phyloP scores from a whole-genome alignment of 129 eudicot genomes.

The Smallanthus sonchifolius region DNA sequence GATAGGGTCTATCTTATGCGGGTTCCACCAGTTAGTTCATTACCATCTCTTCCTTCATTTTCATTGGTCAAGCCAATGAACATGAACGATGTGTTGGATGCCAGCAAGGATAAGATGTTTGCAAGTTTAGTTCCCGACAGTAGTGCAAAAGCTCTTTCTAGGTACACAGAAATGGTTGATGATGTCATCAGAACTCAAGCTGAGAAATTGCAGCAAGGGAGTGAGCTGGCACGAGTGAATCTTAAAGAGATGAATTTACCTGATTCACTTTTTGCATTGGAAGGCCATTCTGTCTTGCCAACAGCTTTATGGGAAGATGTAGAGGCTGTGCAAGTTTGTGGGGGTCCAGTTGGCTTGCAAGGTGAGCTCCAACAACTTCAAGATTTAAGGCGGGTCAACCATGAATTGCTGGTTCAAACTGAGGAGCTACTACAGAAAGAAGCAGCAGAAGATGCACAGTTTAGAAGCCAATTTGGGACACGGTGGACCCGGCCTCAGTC shows the following conservation, averaged over 20 bases:
- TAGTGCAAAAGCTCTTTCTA: constrained; percentile 86
- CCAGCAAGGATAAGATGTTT: constrained; percentile 84
- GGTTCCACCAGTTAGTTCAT: constrained; percentile 82
- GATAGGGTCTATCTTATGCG: constrained; percentile 91
- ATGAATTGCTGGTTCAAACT: constrained; percentile 73
- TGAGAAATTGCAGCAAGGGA: constrained; percentile 88
- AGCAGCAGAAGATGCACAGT: constrained; percentile 86
- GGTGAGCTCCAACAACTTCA: constrained; percentile 86
- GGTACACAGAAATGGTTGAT: constrained; percentile 97
- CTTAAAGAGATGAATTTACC: constrained; percentile 95
- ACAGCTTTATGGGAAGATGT: constrained; percentile 77
- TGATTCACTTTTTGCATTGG: constrained; percentile 79
- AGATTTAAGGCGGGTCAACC: constrained; percentile 80
- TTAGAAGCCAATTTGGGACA: constrained; percentile 87
- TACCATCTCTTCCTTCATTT: constrained; percentile 73
- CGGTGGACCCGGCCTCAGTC: constrained; percentile 98
- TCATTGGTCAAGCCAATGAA: constrained; percentile 84
- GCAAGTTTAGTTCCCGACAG: constrained; percentile 91
- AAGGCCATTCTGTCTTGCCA: constrained; percentile 73
- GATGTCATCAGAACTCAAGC: constrained; percentile 92
- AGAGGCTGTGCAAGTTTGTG: constrained; percentile 93
- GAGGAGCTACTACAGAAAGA: constrained; percentile 92
- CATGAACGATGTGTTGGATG: constrained; percentile 77
- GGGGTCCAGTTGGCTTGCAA: constrained; percentile 91
- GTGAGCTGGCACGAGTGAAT: constrained; percentile 92